phyloP scores from a whole-genome alignment of 345 rosid species.

The Arabis alpina region DNA sequence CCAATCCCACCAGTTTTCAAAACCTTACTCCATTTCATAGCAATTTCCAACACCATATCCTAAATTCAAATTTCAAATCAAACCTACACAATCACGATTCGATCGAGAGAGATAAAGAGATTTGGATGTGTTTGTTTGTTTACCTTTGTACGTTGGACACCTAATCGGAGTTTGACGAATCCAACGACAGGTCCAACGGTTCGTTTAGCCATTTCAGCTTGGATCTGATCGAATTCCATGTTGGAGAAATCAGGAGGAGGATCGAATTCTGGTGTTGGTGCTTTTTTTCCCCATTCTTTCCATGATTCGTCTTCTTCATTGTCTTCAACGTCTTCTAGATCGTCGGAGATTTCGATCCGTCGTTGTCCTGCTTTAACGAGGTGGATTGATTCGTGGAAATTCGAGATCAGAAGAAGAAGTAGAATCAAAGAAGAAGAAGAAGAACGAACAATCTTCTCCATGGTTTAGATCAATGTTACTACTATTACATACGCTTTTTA shows the following conservation, averaged over 20 bases:
- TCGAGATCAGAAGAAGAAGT: slow-evolving; percentile 31
- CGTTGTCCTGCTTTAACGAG: slow-evolving; percentile 58
- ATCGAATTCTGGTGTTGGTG: slow-evolving; percentile 49
- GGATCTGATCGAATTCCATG: slow-evolving; percentile 65
- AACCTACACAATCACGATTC: not conserved
- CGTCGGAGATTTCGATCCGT: slow-evolving; percentile 77
- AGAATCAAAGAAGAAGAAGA: slow-evolving; percentile 12
- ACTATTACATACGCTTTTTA: no score
- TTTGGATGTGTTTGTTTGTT: not conserved
- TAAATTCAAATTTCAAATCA: slow-evolving; percentile 27
- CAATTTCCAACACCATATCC: slow-evolving; percentile 70
- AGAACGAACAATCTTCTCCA: slow-evolving; percentile 17
- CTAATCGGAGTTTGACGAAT: slow-evolving; percentile 86
- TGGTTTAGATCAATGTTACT: not conserved
- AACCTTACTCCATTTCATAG: slow-evolving; percentile 77
- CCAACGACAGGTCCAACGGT: slow-evolving; percentile 70
- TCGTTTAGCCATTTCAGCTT: slow-evolving; percentile 64
- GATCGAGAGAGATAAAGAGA: not conserved
- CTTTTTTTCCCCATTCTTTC: slow-evolving; percentile 85
- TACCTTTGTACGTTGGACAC: slow-evolving; percentile 68
- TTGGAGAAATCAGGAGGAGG: slow-evolving; percentile 75
- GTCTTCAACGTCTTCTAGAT: slow-evolving; percentile 84
- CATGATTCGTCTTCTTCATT: slow-evolving; percentile 92
- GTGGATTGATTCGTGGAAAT: slow-evolving; percentile 32
- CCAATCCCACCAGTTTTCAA: slow-evolving; percentile 77